A percentile compares a stretch with the other conserved stretches of the same genome.
Evolutionary conservation across 495 filamentous ascomycete species (phyloP).

Genomic region (Trichoderma erinaceum): DNA sequence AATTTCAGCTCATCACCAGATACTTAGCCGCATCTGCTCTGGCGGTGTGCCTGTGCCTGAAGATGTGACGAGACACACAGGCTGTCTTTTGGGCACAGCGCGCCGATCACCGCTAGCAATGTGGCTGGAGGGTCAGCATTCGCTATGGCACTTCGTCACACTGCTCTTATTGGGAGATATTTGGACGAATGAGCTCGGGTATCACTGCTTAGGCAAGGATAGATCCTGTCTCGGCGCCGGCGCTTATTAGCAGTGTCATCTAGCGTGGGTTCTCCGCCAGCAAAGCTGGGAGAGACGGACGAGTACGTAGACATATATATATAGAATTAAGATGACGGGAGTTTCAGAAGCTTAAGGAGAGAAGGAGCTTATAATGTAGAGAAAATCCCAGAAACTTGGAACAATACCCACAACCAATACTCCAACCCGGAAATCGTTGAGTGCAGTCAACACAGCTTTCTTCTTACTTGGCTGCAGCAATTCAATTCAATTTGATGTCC

Average conservation of each 20-base stretch:
- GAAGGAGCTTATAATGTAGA: too few relatives aligned
- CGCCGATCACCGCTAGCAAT: not conserved
- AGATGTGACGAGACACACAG: constrained; percentile 6
- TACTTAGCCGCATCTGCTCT: not conserved
- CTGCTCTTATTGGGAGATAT: constrained; percentile 7
- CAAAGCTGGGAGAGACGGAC: too few relatives aligned
- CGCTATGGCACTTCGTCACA: not conserved
- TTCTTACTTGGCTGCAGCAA: too few relatives aligned
- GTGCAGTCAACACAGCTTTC: too few relatives aligned
- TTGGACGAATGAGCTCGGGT: not conserved
- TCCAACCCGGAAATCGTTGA: too few relatives aligned
- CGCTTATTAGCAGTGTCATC: not conserved
- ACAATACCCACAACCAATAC: too few relatives aligned
- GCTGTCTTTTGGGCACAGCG: not conserved
- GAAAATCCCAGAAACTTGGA: too few relatives aligned
- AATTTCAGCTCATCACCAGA: not conserved
- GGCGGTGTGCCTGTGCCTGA: constrained; percentile 11
- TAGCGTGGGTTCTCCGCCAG: too few relatives aligned
- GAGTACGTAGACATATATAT: too few relatives aligned
- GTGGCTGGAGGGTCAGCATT: not conserved
- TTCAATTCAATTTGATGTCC: not conserved
- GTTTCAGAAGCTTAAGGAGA: too few relatives aligned
- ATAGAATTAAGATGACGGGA: too few relatives aligned
- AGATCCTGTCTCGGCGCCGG: not conserved
- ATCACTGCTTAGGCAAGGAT: not conserved